Evolutionary conservation across 2,329 filamentous ascomycete genomes (phyloP).

Genomic region (Aspergillus texensis): DNA sequence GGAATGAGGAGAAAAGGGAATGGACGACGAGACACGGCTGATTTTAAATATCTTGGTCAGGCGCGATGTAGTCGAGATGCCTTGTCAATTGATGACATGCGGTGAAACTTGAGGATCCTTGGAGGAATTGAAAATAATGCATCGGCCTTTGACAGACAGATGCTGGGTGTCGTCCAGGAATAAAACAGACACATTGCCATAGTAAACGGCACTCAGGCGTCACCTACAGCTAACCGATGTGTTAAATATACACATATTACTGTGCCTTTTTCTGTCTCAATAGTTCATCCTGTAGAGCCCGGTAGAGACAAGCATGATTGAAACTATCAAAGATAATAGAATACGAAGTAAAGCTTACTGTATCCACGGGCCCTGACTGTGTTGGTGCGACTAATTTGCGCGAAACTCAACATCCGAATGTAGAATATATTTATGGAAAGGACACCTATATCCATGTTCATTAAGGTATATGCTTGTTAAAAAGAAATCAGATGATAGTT

Average conservation of each 20-base stretch:
- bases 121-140: neutral
- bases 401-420: neutral
- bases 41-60: neutral
- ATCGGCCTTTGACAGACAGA: neutral
- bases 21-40: neutral
- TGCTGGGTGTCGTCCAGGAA: neutral
- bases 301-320: neutral
- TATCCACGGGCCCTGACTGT: neutral
- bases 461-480: slow-evolving; percentile 8
- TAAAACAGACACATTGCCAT: neutral
- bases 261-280: neutral
- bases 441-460: slow-evolving; percentile 8
- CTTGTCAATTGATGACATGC: neutral
- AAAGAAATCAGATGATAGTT: slow-evolving; percentile 4
- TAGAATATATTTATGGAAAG: neutral
- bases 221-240: neutral
- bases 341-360: neutral
- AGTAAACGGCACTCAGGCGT: neutral
- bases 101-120: neutral
- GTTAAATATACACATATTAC: neutral
- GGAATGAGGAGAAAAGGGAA: neutral
- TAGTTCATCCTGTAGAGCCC: neutral
- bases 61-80: neutral
- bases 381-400: neutral
- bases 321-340: neutral